phyloP scores from a whole-genome alignment of 495 filamentous ascomycete species.

The Staphylotrichum longicolle region DNA sequence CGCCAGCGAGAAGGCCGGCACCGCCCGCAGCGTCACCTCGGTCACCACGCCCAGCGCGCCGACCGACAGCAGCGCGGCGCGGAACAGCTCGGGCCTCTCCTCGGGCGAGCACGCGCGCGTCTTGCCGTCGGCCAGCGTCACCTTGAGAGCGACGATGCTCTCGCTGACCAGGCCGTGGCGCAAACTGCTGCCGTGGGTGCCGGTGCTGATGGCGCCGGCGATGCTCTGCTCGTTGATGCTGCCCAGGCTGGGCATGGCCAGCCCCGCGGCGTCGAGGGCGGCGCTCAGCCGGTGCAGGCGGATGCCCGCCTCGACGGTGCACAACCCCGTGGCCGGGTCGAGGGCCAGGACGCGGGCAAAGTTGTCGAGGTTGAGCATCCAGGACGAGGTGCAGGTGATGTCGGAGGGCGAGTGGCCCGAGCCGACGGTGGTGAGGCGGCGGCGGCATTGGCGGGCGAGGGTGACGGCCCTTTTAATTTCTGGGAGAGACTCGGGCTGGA shows the following conservation, averaged over 20 bases:
- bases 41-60: conserved; percentile 89
- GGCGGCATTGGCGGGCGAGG: conserved; percentile 76
- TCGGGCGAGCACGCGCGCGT: conserved; percentile 68
- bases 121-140: conserved; percentile 81
- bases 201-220: conserved; percentile 87
- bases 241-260: conserved; percentile 84
- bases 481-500: conserved; percentile 70
- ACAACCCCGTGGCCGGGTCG: conserved; percentile 57
- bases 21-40: conserved; percentile 80
- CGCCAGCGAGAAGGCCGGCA: conserved; percentile 70
- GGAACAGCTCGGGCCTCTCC: conserved; percentile 75
- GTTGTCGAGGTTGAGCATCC: conserved; percentile 90
- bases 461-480: conserved; percentile 82
- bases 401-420: conserved; percentile 90
- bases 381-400: conserved; percentile 88
- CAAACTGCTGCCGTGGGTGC: conserved; percentile 87
- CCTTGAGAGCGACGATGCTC: conserved; percentile 64
- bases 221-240: conserved; percentile 94
- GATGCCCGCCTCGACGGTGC: conserved; percentile 84
- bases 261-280: conserved; percentile 65
- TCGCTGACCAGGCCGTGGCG: conserved; percentile 80
- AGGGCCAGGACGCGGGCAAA: conserved; percentile 70
- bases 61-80: conserved; percentile 80
- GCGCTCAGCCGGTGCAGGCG: conserved; percentile 67
- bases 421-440: conserved; percentile 76